Conservation (phyloP, 495 filamentous ascomycete species). For the Evansstolkia leycettana region DNA sequence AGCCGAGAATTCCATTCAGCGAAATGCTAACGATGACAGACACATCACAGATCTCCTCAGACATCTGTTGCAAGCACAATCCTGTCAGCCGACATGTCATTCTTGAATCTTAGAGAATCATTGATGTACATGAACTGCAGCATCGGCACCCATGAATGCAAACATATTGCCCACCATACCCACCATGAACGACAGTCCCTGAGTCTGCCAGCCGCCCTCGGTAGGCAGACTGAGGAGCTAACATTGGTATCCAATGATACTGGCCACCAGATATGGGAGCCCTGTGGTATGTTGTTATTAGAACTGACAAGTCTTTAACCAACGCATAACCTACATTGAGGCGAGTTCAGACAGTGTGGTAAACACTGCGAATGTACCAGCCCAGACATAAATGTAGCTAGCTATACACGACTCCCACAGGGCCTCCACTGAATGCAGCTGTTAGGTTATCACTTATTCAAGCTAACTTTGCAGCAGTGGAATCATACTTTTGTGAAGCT, state of each 20-base stretch:
- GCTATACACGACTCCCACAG: conserved; percentile 5
- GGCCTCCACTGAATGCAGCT: not conserved
- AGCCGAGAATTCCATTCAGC: too few species aligned
- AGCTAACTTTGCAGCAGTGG: too few species aligned
- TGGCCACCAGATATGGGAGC: conserved; percentile 15
- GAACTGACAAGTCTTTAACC: too few species aligned
- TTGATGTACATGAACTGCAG: not conserved
- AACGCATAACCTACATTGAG: conserved; percentile 14
- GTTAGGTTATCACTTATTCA: not conserved
- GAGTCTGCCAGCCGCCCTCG: conserved; percentile 18
- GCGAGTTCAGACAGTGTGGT: conserved; percentile 20
- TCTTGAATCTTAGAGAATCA: too few species aligned
- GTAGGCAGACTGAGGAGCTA: conserved; percentile 8
- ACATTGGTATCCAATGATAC: conserved; percentile 16
- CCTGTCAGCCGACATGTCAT: too few species aligned
- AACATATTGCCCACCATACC: conserved; percentile 11
- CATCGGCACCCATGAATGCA: conserved; percentile 6
- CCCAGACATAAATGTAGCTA: conserved; percentile 16
- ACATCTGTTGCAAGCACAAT: too few species aligned
- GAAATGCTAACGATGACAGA: too few species aligned
- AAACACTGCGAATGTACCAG: conserved; percentile 5
- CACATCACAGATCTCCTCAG: too few species aligned
- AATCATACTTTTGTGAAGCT: conserved; percentile 21
- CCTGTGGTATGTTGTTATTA: too few species aligned
- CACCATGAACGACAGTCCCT: conserved; percentile 21